Evolutionary conservation across 2,329 filamentous ascomycete species (phyloP).

Genomic region (Nigrospora sphaerica): DNA sequence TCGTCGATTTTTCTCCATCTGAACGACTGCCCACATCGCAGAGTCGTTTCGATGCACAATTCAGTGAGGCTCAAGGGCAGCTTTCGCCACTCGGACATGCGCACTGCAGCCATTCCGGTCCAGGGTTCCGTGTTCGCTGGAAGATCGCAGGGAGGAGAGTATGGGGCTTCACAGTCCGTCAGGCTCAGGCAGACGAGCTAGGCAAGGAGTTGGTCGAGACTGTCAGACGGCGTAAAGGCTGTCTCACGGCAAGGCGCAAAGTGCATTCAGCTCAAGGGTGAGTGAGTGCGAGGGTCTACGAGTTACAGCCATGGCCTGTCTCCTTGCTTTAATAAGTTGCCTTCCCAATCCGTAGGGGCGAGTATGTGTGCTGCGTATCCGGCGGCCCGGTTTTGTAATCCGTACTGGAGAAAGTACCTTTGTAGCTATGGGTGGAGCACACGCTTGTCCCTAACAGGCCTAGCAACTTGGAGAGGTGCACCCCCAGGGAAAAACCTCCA

Average conservation of each 20-base stretch:
- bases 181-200: not conserved
- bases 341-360: too few species aligned
- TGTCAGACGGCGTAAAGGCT: not conserved
- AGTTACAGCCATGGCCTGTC: too few species aligned
- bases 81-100: conserved; percentile 75
- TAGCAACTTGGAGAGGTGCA: not conserved
- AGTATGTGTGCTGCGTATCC: too few species aligned
- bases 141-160: not conserved
- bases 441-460: too few species aligned
- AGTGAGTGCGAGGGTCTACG: too few species aligned
- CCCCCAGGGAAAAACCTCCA: conserved; percentile 24
- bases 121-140: not conserved
- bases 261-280: too few species aligned
- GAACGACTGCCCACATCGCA: conserved; percentile 94
- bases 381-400: too few species aligned
- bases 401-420: too few species aligned
- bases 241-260: not conserved
- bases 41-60: conserved; percentile 87
- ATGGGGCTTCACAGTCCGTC: not conserved
- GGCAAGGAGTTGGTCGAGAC: not conserved
- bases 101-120: conserved; percentile 29
- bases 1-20: conserved; percentile 83
- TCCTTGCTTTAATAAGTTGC: too few species aligned
- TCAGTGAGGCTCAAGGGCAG: conserved; percentile 77
- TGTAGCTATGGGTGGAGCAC: too few species aligned